These are phyloP conservation scores for Colletotrichum paranaense DNA, from an alignment of 2,329 filamentous ascomycete genomes.

Conservation along the genomic window DNA sequence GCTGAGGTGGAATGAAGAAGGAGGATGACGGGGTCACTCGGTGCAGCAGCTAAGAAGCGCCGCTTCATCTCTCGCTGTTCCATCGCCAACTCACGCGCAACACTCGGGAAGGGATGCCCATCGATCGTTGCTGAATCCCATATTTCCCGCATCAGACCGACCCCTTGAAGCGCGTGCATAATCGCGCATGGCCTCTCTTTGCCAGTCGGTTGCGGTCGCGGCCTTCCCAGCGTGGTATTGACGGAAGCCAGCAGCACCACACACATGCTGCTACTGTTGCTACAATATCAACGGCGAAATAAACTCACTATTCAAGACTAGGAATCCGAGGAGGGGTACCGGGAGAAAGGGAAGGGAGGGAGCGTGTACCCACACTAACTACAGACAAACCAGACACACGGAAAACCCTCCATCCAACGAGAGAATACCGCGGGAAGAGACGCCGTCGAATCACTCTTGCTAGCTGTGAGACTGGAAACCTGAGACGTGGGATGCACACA, in stretches of 20 bases:
- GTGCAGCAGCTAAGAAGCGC: neutral
- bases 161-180: neutral
- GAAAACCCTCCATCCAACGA: neutral
- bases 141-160: conserved; percentile 3
- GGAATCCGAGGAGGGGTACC: neutral
- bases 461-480: neutral
- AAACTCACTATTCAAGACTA: neutral
- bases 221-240: neutral
- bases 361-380: neutral
- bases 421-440: neutral
- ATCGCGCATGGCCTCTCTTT: neutral
- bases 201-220: neutral
- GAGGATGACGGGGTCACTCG: neutral
- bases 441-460: neutral
- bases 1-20: neutral
- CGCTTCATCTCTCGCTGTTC: neutral
- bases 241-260: neutral
- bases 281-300: neutral
- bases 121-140: neutral
- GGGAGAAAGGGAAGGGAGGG: neutral
- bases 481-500: conserved; percentile 23
- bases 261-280: neutral
- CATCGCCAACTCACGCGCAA: neutral
- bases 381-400: neutral
- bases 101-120: neutral